Evolutionary conservation across 2,329 filamentous ascomycete species (phyloP).

Genomic region (Botryosphaeria agaves): DNA sequence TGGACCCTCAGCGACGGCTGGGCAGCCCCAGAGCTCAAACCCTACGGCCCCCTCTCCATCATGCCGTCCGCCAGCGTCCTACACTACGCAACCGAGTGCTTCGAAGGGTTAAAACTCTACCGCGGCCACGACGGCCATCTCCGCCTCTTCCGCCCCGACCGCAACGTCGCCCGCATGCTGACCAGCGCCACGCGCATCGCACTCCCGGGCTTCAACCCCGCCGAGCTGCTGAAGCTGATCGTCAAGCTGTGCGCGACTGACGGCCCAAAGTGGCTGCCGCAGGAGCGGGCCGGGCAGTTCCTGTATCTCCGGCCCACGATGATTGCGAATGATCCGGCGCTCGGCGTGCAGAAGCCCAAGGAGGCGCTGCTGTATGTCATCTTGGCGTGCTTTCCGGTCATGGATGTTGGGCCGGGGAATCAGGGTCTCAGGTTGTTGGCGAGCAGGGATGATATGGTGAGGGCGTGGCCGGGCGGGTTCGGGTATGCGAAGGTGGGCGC

Average conservation of each 20-base stretch:
- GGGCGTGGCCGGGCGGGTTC: conserved; percentile 87
- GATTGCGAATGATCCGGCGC: conserved; percentile 64
- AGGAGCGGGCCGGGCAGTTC: conserved; percentile 47
- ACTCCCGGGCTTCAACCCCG: conserved; percentile 54
- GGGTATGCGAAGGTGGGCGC: conserved; percentile 85
- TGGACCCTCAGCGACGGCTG: conserved; percentile 55
- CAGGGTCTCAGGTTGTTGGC: conserved; percentile 53
- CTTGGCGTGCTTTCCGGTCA: conserved; percentile 28
- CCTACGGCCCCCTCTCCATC: conserved; percentile 60
- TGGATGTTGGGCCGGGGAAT: conserved; percentile 16
- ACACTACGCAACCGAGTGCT: conserved; percentile 84
- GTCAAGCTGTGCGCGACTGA: conserved; percentile 54
- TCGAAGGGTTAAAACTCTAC: conserved; percentile 68
- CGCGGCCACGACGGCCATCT: conserved; percentile 52
- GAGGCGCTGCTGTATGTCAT: conserved; percentile 86
- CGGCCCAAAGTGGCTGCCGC: conserved; percentile 63
- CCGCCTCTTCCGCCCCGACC: conserved; percentile 59
- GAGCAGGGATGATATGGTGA: conserved; percentile 62
- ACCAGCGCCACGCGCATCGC: conserved; percentile 44
- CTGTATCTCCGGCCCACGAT: conserved; percentile 77
- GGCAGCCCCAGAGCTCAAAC: conserved; percentile 54
- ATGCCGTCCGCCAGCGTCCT: conserved; percentile 67
- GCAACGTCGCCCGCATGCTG: conserved; percentile 50
- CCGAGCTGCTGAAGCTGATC: conserved; percentile 58
- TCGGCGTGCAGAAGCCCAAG: conserved; percentile 64